Percentiles rank a stretch among this genome's conserved stretches.
phyloP scores from a whole-genome alignment of 2,329 filamentous ascomycete genomes.

The Setomelanomma holmii region DNA sequence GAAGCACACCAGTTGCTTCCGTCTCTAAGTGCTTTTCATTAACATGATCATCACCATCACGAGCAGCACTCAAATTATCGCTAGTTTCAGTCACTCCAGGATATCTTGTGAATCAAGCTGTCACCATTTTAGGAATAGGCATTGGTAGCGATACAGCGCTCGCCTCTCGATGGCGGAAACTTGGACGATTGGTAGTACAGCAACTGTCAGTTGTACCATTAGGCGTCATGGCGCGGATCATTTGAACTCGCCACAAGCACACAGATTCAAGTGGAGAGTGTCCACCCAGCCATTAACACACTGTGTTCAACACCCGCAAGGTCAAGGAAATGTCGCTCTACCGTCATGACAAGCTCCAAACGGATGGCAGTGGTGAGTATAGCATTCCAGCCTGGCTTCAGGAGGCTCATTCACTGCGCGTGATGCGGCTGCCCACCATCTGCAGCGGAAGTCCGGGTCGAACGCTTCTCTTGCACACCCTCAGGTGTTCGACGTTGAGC shows the following conservation, averaged over 20 bases:
- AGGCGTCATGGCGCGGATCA: conserved; percentile 1
- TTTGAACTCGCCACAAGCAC: conserved; percentile 5
- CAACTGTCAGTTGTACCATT: conserved; percentile 3
- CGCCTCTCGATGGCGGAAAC: conserved; percentile 9
- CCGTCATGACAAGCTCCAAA: neutral
- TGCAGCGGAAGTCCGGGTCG: conserved; percentile 7
- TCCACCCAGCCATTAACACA: no score
- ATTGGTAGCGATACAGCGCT: no score
- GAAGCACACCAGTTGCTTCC: no score
- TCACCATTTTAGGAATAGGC: neutral
- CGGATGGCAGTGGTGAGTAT: neutral
- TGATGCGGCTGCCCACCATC: conserved; percentile 9
- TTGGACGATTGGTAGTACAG: conserved; percentile 4
- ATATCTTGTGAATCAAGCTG: no score
- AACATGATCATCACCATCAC: no score
- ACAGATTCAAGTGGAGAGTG: no score
- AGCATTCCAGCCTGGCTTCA: neutral
- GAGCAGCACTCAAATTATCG: no score
- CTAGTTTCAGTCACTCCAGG: no score
- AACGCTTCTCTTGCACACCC: conserved; percentile 11
- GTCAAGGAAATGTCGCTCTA: neutral
- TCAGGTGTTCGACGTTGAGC: conserved; percentile 16
- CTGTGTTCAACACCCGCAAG: no score
- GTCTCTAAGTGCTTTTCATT: no score
- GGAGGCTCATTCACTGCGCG: conserved; percentile 5